A percentile compares a stretch with the other conserved stretches of the same genome.
phyloP scores from a whole-genome alignment of 2,329 filamentous ascomycete species.

The Fusarium tanahbumbuense region DNA sequence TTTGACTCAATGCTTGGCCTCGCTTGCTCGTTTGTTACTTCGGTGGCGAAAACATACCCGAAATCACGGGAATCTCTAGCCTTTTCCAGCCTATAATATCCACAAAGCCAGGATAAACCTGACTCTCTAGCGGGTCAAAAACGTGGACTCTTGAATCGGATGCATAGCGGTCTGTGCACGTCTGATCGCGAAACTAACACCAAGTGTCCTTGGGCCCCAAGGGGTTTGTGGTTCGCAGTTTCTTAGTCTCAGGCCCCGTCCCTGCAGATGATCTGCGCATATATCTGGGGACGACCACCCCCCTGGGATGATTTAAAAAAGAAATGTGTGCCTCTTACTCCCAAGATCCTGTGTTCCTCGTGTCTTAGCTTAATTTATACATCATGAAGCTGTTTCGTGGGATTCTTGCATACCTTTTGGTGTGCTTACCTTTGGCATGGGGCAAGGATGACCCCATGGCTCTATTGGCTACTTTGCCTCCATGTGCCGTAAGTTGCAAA shows the following conservation, averaged over 20 bases:
- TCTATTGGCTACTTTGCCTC: conserved; percentile 41
- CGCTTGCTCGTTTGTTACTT: background rate
- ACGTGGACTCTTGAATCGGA: background rate
- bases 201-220: too few relatives aligned
- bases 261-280: background rate
- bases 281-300: background rate
- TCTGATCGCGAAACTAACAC: background rate
- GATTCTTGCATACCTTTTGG: background rate
- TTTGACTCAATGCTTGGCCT: background rate
- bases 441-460: conserved; percentile 3
- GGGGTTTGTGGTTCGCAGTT: too few relatives aligned
- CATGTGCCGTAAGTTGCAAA: conserved; percentile 48
- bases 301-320: background rate
- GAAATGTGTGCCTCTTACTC: background rate
- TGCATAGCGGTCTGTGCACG: background rate
- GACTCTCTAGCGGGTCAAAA: background rate
- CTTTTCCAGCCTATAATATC: background rate
- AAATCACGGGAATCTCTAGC: background rate
- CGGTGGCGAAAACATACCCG: background rate
- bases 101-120: background rate
- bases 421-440: background rate
- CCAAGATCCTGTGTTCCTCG: background rate
- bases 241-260: background rate
- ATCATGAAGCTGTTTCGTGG: background rate
- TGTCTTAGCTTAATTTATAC: background rate